Percentiles rank a stretch among this genome's conserved stretches.
Conservation (phyloP, 495 filamentous ascomycete species). For the Xylaria nigripes region DNA sequence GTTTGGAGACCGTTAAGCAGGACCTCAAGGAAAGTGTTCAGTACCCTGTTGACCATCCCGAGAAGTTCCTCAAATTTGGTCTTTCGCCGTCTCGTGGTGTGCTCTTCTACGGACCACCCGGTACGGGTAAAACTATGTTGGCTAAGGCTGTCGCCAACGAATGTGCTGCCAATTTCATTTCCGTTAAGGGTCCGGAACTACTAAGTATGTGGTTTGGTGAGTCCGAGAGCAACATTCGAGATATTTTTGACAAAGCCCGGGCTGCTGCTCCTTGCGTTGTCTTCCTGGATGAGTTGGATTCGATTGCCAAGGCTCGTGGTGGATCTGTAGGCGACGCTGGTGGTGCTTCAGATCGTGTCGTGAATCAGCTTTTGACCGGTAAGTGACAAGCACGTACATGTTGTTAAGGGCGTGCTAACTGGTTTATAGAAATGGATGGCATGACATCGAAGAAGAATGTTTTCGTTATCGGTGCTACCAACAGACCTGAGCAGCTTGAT, state of each 20-base stretch:
- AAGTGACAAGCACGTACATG: conserved; percentile 26
- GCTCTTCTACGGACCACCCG: conserved; percentile 94
- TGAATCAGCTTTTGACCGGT: conserved; percentile 98
- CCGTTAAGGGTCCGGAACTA: conserved; percentile 94
- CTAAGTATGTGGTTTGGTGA: conserved; percentile 99
- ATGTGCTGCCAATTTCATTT: conserved; percentile 98
- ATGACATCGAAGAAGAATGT: conserved; percentile 99
- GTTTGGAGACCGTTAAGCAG: conserved; percentile 95
- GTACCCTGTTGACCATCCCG: conserved; percentile 97
- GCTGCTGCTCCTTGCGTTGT: conserved; percentile 97
- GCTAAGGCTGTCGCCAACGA: conserved; percentile 99
- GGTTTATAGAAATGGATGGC: conserved; percentile 79
- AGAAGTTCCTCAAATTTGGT: conserved; percentile 99
- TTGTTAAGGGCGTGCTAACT: conserved; percentile 34
- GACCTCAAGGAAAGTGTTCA: conserved; percentile 99
- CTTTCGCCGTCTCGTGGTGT: conserved; percentile 97
- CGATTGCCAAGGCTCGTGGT: conserved; percentile 98
- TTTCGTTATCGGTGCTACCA: conserved; percentile 98
- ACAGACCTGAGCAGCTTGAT: conserved; percentile 96
- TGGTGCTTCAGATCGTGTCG: conserved; percentile 97
- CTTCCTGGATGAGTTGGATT: conserved; percentile 97
- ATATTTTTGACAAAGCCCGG: conserved; percentile 99
- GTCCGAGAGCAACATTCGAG: conserved; percentile 98
- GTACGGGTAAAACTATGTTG: conserved; percentile 99
- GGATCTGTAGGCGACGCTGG: conserved; percentile 95